Evolutionary conservation across 306 rosid genomes (phyloP).

Genomic region (Vachellia pachyceras): DNA sequence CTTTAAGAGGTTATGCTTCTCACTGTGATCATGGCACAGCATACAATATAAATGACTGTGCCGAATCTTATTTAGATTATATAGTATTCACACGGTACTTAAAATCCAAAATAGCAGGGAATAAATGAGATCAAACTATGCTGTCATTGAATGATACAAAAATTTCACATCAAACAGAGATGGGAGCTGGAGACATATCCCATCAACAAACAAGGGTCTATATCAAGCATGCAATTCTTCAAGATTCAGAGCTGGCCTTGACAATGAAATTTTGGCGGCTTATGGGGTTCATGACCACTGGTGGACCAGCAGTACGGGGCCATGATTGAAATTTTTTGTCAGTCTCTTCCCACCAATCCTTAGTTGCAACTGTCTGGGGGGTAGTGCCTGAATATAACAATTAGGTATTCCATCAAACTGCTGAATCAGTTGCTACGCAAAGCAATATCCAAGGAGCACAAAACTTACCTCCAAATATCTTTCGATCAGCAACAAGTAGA

Average conservation of each 20-base stretch:
- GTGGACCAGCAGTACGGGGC: conserved; percentile 93
- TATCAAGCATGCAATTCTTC: conserved; percentile 32
- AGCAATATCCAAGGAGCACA: conserved; percentile 17
- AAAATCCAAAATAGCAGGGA: conserved; percentile 3
- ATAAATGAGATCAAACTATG: not conserved
- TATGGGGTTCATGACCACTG: conserved; percentile 79
- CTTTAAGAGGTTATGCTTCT: conserved; percentile 10
- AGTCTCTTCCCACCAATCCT: conserved; percentile 84
- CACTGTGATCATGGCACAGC: conserved; percentile 7
- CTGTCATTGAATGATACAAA: conserved; percentile 21
- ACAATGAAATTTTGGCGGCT: conserved; percentile 78
- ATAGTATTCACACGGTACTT: conserved; percentile 33
- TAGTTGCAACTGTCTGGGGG: conserved; percentile 65
- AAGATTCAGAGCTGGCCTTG: conserved; percentile 55
- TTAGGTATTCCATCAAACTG: conserved; percentile 28
- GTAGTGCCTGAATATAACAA: conserved; percentile 64
- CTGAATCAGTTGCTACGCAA: conserved; percentile 5
- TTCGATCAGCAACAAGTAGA: conserved; percentile 56
- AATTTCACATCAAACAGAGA: conserved; percentile 38
- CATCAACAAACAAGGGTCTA: conserved; percentile 21
- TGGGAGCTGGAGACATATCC: conserved; percentile 24
- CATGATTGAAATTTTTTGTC: conserved; percentile 89
- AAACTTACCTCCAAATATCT: conserved; percentile 76
- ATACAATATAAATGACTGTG: conserved; percentile 23
- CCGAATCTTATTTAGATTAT: conserved; percentile 41